Evolutionary conservation across 1,284 basidiomycete species (phyloP), one percentile per base, ranked within the genome.

Genomic region (Sporisorium scitamineum): DNA sequence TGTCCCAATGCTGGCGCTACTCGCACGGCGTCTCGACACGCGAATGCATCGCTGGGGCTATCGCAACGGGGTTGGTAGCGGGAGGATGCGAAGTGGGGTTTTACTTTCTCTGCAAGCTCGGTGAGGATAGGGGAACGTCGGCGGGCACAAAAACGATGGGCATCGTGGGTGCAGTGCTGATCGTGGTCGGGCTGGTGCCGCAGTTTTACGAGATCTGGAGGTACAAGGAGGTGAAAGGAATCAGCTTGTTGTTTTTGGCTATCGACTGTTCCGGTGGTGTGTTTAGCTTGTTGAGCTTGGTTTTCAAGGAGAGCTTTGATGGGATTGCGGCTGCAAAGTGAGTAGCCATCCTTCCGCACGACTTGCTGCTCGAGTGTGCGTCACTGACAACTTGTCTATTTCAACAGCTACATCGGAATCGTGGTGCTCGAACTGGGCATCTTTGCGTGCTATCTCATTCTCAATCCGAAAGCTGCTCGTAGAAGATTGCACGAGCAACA

Each of bases 211-310:
- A 93, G 83, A 94, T 94, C 47, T 91, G 89, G 86, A 89, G 89
- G 74, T 88, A 88, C 72, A 87, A 87, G 70, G 90, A 93, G 82
- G 93, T 94, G 47, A 86, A 91, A 29, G 92, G 92, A 6, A 90
- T 94, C 64, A 92, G 90, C 1, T 86, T 92, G 53, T 48, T 87
- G 3, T 93, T 94, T 86, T 91, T 94, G 87, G 76, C 86, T 1
- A 88, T 93, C 56, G 93, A 94, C 82, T 89, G 90, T 57, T 80
- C 90, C 18, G 92, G 92, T 32, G 92, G 91, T 5, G 85, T 94
- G 11, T 93, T 93, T 85, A 86, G 84, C 42, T 88, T 90, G 71
- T 86, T 92, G 10, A 92, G 91, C 26, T 88, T 94, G 37, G 89
- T 88, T 22, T 93, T 93, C 87, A 90, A 91, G 76, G 80, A 86